Conservation (phyloP, 2,329 filamentous ascomycete species). For the Beauveria sp. region DNA sequence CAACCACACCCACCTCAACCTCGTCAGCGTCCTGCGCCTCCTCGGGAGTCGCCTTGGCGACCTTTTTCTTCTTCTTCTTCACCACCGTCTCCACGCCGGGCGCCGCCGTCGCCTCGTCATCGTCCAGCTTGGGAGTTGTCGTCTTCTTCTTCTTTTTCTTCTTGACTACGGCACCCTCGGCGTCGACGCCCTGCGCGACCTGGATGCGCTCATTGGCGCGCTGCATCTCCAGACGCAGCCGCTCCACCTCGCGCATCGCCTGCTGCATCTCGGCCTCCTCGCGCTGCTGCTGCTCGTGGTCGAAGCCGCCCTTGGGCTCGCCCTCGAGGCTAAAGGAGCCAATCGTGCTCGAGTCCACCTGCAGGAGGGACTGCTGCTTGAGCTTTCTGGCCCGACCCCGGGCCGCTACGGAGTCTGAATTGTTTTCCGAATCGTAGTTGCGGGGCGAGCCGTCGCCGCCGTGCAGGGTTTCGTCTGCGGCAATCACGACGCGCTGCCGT, state of each 20-base stretch:
- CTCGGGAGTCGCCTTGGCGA: slow-evolving; percentile 20
- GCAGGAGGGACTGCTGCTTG: slow-evolving; percentile 60
- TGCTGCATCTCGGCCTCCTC: slow-evolving; percentile 85
- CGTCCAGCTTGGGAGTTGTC: slow-evolving; percentile 17
- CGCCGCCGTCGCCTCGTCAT: not conserved
- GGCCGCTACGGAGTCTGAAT: slow-evolving; percentile 34
- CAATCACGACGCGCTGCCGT: slow-evolving; percentile 57
- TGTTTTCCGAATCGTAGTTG: slow-evolving; percentile 48
- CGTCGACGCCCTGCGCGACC: slow-evolving; percentile 58
- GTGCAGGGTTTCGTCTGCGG: slow-evolving; percentile 65
- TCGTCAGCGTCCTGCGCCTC: slow-evolving; percentile 16
- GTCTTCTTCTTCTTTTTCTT: slow-evolving; percentile 54
- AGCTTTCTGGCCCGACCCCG: slow-evolving; percentile 43
- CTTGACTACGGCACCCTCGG: slow-evolving; percentile 57
- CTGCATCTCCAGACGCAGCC: slow-evolving; percentile 82
- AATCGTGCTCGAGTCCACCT: slow-evolving; percentile 81
- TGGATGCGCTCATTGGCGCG: slow-evolving; percentile 68
- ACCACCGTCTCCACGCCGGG: slow-evolving; percentile 31
- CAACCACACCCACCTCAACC: slow-evolving; percentile 18
- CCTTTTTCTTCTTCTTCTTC: slow-evolving; percentile 44
- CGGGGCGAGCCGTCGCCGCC: slow-evolving; percentile 39
- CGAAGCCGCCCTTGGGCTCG: slow-evolving; percentile 32
- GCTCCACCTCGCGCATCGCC: slow-evolving; percentile 84
- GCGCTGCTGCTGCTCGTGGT: slow-evolving; percentile 59
- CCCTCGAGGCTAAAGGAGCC: slow-evolving; percentile 60